Conservation (phyloP, 495 filamentous ascomycete genomes). For the Aspergillus diversus region DNA sequence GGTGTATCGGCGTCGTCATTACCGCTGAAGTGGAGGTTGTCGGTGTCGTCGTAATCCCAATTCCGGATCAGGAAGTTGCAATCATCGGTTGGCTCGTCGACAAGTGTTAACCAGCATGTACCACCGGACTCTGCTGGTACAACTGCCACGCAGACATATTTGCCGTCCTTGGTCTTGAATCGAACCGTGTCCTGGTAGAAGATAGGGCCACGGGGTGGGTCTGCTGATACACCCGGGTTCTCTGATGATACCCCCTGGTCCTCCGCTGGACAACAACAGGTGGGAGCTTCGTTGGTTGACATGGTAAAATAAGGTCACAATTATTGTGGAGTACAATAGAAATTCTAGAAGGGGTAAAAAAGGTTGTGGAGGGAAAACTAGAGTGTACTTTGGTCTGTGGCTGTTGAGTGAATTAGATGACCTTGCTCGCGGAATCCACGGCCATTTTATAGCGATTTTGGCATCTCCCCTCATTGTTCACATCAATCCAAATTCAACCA, state of each 20-base stretch:
- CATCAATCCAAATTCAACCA: no score
- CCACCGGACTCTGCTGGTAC: slow-evolving; percentile 3
- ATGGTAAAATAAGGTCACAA: neutral
- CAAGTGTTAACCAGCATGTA: slow-evolving; percentile 2
- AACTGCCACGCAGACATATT: neutral
- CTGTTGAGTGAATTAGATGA: no score
- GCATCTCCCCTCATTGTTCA: no score
- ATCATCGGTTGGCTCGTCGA: neutral
- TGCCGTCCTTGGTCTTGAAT: slow-evolving; percentile 1
- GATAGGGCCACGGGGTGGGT: neutral
- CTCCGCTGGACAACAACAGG: neutral
- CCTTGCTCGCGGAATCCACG: no score
- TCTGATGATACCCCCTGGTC: neutral
- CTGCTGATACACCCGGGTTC: neutral
- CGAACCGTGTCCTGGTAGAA: slow-evolving; percentile 7
- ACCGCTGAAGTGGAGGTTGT: neutral
- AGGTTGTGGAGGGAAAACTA: neutral
- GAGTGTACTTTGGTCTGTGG: neutral
- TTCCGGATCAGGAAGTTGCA: slow-evolving; percentile 9
- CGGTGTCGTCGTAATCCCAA: slow-evolving; percentile 7
- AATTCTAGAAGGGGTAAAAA: neutral
- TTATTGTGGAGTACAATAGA: neutral
- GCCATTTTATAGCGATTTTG: no score
- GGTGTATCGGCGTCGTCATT: slow-evolving; percentile 4
- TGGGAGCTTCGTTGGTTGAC: neutral